Evolutionary conservation across 2,329 filamentous ascomycete species (phyloP).

Genomic region (Elsinoe fawcettii): DNA sequence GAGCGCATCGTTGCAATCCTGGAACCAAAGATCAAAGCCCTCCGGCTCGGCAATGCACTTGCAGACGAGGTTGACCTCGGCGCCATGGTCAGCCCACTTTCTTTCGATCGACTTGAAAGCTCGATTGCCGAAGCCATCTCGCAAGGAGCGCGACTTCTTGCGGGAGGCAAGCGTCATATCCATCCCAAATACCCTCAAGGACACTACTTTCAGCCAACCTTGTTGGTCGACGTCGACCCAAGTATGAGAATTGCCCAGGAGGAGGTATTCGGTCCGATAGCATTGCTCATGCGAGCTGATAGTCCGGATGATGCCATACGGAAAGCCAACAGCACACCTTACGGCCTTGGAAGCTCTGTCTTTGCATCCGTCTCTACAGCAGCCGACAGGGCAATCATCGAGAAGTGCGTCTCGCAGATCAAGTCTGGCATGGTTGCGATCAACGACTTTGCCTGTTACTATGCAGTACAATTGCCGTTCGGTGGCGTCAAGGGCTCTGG

Average conservation of each 20-base stretch:
- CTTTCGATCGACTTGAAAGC: conserved; percentile 66
- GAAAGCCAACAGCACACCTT: conserved; percentile 76
- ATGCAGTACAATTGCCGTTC: conserved; percentile 90
- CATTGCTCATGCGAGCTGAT: conserved; percentile 69
- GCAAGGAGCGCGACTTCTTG: conserved; percentile 71
- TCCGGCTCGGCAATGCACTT: conserved; percentile 68
- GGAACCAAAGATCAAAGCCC: conserved; percentile 61
- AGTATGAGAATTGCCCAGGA: conserved; percentile 80
- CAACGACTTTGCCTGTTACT: conserved; percentile 92
- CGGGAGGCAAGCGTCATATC: conserved; percentile 62
- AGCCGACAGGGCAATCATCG: conserved; percentile 51
- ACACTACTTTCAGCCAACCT: conserved; percentile 87
- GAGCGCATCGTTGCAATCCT: conserved; percentile 62
- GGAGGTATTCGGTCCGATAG: conserved; percentile 89
- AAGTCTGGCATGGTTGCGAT: conserved; percentile 85
- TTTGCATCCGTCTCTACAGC: conserved; percentile 53
- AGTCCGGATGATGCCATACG: conserved; percentile 60
- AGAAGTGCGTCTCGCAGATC: conserved; percentile 58
- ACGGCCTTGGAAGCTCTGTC: conserved; percentile 81
- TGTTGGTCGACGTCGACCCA: conserved; percentile 80
- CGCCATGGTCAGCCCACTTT: conserved; percentile 74
- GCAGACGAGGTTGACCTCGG: conserved; percentile 66
- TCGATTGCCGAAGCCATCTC: conserved; percentile 70
- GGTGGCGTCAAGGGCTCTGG: conserved; percentile 81
- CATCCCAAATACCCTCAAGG: conserved; percentile 70